Evolutionary conservation across 108 stramenopile species (phyloP).

Genomic region (Fistulifera pelliculosa): DNA sequence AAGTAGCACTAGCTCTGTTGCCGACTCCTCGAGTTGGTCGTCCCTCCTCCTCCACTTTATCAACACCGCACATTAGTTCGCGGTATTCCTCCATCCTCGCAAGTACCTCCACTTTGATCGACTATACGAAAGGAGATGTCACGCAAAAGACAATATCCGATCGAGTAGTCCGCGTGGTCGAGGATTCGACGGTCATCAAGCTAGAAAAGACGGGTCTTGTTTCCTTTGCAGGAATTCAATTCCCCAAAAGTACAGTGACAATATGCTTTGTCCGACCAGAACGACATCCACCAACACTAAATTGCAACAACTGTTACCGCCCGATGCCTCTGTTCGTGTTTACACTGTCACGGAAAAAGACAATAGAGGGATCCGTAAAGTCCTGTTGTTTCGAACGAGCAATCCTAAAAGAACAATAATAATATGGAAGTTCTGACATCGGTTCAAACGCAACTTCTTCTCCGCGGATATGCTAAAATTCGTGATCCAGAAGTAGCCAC

Average conservation of each 20-base stretch:
- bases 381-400: not conserved
- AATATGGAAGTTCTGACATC: conserved; percentile 15
- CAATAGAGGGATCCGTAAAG: not conserved
- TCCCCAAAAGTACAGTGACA: conserved; percentile 16
- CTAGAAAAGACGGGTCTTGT: conserved; percentile 34
- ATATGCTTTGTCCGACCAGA: conserved; percentile 35
- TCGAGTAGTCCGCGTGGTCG: conserved; percentile 40
- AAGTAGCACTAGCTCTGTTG: too few species aligned
- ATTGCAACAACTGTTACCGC: conserved; percentile 31
- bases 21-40: too few species aligned
- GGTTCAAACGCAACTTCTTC: conserved; percentile 38
- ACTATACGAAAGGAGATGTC: not conserved
- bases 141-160: conserved; percentile 12
- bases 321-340: conserved; percentile 7
- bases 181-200: conserved; percentile 32
- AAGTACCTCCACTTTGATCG: not conserved
- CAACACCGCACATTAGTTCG: too few species aligned
- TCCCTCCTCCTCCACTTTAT: too few species aligned
- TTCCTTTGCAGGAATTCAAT: conserved; percentile 27
- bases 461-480: conserved; percentile 26
- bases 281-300: conserved; percentile 31
- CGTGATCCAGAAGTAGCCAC: conserved; percentile 1
- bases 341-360: conserved; percentile 10
- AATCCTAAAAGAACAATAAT: conserved; percentile 7
- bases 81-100: too few species aligned